Base-by-base conservation (phyloP, 345 rosid species). In the Brassica cretica region DNA sequence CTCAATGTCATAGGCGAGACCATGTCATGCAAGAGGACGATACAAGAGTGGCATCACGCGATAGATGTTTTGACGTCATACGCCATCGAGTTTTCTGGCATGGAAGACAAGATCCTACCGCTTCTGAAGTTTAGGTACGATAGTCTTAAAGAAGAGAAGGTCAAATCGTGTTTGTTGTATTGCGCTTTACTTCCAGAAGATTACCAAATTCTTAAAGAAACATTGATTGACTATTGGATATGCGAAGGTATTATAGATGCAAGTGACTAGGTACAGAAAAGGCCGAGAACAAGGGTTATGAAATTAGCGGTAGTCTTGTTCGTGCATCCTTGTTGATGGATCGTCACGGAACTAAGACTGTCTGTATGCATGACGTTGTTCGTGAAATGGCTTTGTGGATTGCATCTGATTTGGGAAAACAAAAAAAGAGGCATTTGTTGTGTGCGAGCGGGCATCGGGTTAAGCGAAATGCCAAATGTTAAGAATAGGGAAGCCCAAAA, bases 161-260 rank as follows among this genome's bases (percentile, higher is more conserved):
- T 24, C 9, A 73, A 74, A 33, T 56, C 66, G 1, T 85, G 87
- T 39, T 83, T 87, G 25, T 67, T 81, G 8, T 84, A 81, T 25
- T 85, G 84, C 2, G 62, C 82, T 68, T 76, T 87, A n/a, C 84
- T 19, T 41, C 88, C 85, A 0, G 81, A 83, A 19, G 77, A 81
- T 35, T 0, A 27, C 19, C 3, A 1, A 8, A 83, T 83, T n/a
- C 18, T 21, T 15, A 30, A 33, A 29, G 11, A 70, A 4, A 73
- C 58, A 46, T 80, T 86, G 18, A 49, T 72, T 12, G 66, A 21
- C 0, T 84, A 70, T 6, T 84, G 78, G 87, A 6, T 76, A 41
- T 74, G 81, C 0, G 87, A 78, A 18, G 82, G 76, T 11, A 61
- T 59, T 12, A 32, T 72, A 39, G 68, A 72, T 72, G 67, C 81